Evolutionary conservation across 2,329 filamentous ascomycete species (phyloP).

Genomic region (Fusarium azukiicola): DNA sequence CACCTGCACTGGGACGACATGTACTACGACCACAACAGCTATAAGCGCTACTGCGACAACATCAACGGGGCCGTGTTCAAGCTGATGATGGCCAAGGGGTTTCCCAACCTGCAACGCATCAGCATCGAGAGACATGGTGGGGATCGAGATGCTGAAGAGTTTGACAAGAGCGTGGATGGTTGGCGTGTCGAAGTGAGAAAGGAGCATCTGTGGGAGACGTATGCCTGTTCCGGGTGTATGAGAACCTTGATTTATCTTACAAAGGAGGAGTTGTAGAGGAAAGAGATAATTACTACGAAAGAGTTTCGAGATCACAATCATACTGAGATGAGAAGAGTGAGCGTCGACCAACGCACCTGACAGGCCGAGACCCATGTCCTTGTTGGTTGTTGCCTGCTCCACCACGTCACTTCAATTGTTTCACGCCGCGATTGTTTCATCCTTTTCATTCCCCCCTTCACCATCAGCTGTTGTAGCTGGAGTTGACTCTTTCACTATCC

Average conservation of each 20-base stretch:
- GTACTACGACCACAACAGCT: not conserved
- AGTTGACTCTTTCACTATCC: not conserved
- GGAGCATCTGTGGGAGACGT: not conserved
- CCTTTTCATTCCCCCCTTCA: not conserved
- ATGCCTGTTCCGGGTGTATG: not conserved
- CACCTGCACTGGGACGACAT: not conserved
- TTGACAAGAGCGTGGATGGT: not conserved
- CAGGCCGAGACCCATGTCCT: not conserved
- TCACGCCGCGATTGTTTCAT: not conserved
- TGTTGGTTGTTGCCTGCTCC: conserved; percentile 1
- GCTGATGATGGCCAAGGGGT: not conserved
- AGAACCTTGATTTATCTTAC: not conserved
- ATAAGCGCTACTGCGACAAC: not conserved
- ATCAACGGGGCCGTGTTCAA: not conserved
- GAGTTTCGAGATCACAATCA: not conserved
- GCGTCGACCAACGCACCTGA: not conserved
- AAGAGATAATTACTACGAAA: not conserved
- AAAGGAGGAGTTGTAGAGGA: not conserved
- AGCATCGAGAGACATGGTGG: not conserved
- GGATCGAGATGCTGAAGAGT: not conserved
- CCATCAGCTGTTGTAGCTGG: not conserved
- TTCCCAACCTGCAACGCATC: not conserved
- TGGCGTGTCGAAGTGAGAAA: conserved; percentile 1
- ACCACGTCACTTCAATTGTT: not conserved
- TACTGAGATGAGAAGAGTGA: not conserved